These are phyloP conservation scores for Hibiscus syriacus DNA, from an alignment of 345 rosid species.

Conservation along the genomic window DNA sequence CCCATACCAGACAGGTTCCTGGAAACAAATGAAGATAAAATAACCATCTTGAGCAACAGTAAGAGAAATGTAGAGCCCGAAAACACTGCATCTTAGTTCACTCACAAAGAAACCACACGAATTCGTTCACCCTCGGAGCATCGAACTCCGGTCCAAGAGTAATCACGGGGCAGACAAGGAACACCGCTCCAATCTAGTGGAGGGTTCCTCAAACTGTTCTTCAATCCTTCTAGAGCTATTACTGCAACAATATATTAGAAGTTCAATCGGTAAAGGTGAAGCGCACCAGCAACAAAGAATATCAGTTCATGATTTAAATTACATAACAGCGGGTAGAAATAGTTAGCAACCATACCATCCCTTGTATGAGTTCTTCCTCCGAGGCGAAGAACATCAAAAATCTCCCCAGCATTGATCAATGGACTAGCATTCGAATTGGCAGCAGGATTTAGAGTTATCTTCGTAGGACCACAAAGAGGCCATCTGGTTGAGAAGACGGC, in stretches of 20 bases:
- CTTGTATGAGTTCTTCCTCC: conserved; percentile 66
- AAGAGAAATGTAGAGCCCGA: neutral
- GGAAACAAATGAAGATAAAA: conserved; percentile 14
- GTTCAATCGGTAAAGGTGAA: neutral
- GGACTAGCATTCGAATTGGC: conserved; percentile 49
- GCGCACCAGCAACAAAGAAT: neutral
- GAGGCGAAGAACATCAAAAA: conserved; percentile 43
- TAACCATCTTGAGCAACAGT: neutral
- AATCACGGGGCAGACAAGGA: conserved; percentile 71
- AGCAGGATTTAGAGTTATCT: conserved; percentile 44
- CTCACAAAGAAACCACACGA: conserved; percentile 71
- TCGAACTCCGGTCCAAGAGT: conserved; percentile 78
- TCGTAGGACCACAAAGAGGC: conserved; percentile 68
- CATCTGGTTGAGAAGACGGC: conserved; percentile 52
- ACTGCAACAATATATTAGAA: conserved; percentile 30
- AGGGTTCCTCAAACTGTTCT: conserved; percentile 35
- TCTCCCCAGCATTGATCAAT: conserved; percentile 74
- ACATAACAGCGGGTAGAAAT: neutral
- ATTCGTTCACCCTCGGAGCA: conserved; percentile 57
- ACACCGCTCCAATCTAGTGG: conserved; percentile 86
- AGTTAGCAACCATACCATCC: conserved; percentile 52
- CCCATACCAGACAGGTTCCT: conserved; percentile 77
- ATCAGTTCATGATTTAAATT: neutral
- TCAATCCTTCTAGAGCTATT: conserved; percentile 45
- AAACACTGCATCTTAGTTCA: conserved; percentile 12